Evolutionary conservation across 768 basidiomycete genomes (phyloP), one percentile per base, ranked within the genome.

Genomic region (Rhizopogon vinicolor): DNA sequence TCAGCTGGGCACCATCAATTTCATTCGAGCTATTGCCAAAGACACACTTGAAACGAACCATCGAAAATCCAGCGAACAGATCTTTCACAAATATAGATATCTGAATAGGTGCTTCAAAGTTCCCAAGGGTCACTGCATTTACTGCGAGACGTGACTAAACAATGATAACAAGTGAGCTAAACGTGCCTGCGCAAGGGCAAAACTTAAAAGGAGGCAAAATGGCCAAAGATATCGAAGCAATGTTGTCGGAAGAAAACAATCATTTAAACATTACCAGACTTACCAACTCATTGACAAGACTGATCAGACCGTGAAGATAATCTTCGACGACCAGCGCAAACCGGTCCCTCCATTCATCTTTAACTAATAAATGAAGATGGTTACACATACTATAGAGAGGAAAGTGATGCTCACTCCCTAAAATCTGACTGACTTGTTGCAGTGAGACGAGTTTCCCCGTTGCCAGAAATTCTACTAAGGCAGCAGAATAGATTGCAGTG

Each of bases 81-180:
- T 91, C 87, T 68, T 91, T 91, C 33, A 89, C 89, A 61, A 92
- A 91, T 14, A 76, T 64, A 1, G 90, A 91, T 58, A 91, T 91
- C 60, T 78, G 80, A 64, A 91, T 77, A 0, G 90, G 90, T 58
- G 87, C 84, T 59, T 90, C 85, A 58, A 87, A 91, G 62, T 91
- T 81, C 13, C 87, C 89, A 40, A 92, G 68, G 0, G 89, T 93
- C n/a, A 93, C 90, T 1, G 87, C 75, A 62, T 92, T 92, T 13
- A 92, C 82, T 12, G 88, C 85, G 43, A 91, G 77, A 49, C 90
- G 81, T 18, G 90, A 90, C 91, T 92, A 52, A 19, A 25, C 14
- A 37, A 37, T 16, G 35, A 52, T 42, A 10, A 31, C 22, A 39
- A 22, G 57, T 62, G 40, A 64, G 58, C 51, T 41, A 14, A 53